Evolutionary conservation across 2,329 filamentous ascomycete genomes (phyloP).

Genomic region (Furcasterigmium furcatum): DNA sequence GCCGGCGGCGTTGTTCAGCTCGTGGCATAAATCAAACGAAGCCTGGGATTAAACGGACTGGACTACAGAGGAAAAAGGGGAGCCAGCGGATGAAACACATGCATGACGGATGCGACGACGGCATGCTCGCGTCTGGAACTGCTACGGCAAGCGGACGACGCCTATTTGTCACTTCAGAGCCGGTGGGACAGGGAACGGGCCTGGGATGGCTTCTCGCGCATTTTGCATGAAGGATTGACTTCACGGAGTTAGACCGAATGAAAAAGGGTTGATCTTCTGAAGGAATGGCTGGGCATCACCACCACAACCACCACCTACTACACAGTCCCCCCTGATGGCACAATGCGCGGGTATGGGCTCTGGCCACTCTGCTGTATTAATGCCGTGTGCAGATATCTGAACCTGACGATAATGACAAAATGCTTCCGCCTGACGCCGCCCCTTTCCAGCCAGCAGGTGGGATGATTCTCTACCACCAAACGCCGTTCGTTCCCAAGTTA

Average conservation of each 20-base stretch:
- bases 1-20: conserved; percentile 95
- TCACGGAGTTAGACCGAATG: conserved; percentile 13
- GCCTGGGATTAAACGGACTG: neutral
- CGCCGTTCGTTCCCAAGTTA: neutral
- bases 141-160: conserved; percentile 3
- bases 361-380: conserved; percentile 1
- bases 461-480: neutral
- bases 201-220: conserved; percentile 11
- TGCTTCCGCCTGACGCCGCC: too few species aligned
- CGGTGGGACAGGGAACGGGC: conserved; percentile 12
- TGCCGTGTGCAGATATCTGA: neutral
- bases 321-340: too few species aligned
- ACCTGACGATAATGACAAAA: too few species aligned
- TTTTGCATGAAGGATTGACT: conserved; percentile 14
- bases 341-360: too few species aligned
- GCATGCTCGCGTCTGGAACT: neutral
- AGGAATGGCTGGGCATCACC: conserved; percentile 1
- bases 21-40: conserved; percentile 62
- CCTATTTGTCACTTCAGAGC: conserved; percentile 10
- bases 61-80: neutral
- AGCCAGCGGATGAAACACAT: conserved; percentile 2
- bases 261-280: conserved; percentile 12
- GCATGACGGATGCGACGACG: conserved; percentile 1
- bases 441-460: too few species aligned
- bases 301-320: neutral